Conservation (phyloP, 2,329 filamentous ascomycete genomes). For the Alternaria brassicae region DNA sequence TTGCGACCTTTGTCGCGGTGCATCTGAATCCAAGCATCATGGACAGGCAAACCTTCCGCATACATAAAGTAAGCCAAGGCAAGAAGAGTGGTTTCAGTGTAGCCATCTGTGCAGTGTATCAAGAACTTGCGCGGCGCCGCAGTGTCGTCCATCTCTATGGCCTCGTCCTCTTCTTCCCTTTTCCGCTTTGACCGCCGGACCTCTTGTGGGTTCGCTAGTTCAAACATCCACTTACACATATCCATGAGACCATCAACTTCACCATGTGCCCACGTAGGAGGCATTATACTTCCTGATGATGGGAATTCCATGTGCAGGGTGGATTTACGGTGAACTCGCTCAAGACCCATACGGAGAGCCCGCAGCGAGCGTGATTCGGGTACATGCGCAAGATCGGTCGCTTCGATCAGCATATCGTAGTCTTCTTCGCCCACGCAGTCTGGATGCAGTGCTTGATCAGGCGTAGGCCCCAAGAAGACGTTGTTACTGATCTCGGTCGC, state of each 20-base stretch:
- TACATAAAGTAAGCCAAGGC: conserved; percentile 94
- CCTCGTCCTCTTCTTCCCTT: conserved; percentile 59
- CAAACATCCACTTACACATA: conserved; percentile 89
- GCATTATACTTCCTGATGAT: conserved; percentile 89
- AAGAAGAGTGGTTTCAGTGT: conserved; percentile 91
- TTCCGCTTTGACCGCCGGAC: conserved; percentile 52
- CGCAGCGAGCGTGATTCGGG: conserved; percentile 71
- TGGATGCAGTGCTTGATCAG: conserved; percentile 66
- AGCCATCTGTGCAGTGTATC: conserved; percentile 93
- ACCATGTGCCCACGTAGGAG: conserved; percentile 80
- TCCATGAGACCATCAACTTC: conserved; percentile 86
- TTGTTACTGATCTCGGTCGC: conserved; percentile 88
- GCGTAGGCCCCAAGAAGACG: conserved; percentile 88
- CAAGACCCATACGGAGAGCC: conserved; percentile 65
- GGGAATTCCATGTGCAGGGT: conserved; percentile 79
- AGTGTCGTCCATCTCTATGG: conserved; percentile 61
- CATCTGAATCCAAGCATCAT: conserved; percentile 85
- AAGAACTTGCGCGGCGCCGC: conserved; percentile 70
- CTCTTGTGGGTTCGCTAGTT: conserved; percentile 72
- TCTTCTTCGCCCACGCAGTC: conserved; percentile 57
- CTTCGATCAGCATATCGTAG: conserved; percentile 87
- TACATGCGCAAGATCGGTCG: conserved; percentile 82
- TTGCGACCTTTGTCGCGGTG: conserved; percentile 84
- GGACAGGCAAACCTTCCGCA: conserved; percentile 78
- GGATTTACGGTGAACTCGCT: conserved; percentile 53